Evolutionary conservation across 1,284 basidiomycete species (phyloP), one percentile per base, ranked within the genome.

Genomic region (Agroathelia rolfsii): DNA sequence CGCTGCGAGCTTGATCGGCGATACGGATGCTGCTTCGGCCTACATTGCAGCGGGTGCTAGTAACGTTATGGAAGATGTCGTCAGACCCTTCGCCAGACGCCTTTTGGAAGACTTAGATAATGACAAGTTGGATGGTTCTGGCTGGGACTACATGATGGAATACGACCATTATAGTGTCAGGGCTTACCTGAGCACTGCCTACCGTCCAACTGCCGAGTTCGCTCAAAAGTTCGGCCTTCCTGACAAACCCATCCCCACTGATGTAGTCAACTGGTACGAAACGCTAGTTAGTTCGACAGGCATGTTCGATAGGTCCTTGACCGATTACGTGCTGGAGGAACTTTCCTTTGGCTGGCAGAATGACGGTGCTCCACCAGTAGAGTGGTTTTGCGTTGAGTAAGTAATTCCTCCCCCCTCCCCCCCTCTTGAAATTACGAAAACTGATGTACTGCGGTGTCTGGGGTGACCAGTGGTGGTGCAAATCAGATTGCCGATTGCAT

Each of bases 181-280:
- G n/a, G 38, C 37, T 11, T 49, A 48, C 29, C 37, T 55, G 42
- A 36, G 35, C 8, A 10, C 14, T 18, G 19, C 6, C 13, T 14
- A 20, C 16, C 13, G 19, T 16, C 23, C 26, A 22, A 19, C 11
- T 5, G 8, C 24, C 6, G 13, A 35, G 32, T 32, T 35, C 16
- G 36, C 28, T 5, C 18, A 33, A 14, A n/a, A n/a, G n/a, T 9
- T 9, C 8, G 17, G 17, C n/a, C 6, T 30, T 16, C 28, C 12
- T n/a, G 6, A 14, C 36, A 44, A 37, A 30, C 28, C 14, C 27
- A 28, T 44, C 24, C 44, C 49, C 6, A 30, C 36, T n/a, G 11
- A 38, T 6, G 50, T 51, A 11, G 37, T 51, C 21, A 41, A 52
- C 6, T 56, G 50, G 50, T 38, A 46, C 12, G 53, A 56, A 37